phyloP scores from a whole-genome alignment of 768 basidiomycete species.

The Termitomyces sp. region DNA sequence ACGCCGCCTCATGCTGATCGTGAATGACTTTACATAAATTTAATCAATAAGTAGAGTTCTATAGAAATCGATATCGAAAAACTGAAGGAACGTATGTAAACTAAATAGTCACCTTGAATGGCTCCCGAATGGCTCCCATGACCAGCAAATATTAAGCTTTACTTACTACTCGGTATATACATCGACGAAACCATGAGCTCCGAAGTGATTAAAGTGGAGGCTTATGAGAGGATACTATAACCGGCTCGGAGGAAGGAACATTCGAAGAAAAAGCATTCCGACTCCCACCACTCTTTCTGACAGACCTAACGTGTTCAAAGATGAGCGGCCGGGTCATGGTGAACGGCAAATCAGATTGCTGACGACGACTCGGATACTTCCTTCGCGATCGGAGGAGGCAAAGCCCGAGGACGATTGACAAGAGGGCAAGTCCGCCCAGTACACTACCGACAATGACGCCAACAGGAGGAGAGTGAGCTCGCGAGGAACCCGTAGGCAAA shows the following conservation, averaged over 20 bases:
- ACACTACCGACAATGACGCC: neutral
- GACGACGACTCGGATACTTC: neutral
- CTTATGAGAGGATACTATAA: neutral
- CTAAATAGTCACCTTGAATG: too few species aligned
- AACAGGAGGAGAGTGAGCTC: neutral
- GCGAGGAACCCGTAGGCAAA: too few species aligned
- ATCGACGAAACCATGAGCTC: too few species aligned
- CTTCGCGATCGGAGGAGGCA: neutral
- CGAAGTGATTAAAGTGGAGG: neutral
- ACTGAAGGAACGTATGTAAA: too few species aligned
- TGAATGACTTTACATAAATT: too few species aligned
- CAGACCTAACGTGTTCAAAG: neutral
- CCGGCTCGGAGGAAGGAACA: neutral
- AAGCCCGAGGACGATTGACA: neutral
- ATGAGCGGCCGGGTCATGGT: neutral
- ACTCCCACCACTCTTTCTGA: neutral
- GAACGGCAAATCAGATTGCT: neutral
- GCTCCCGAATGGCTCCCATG: too few species aligned
- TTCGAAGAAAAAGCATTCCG: neutral
- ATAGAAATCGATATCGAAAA: too few species aligned
- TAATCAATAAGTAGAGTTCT: too few species aligned
- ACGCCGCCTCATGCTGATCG: slow-evolving; percentile 45
- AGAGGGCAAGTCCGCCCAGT: neutral
- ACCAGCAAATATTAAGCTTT: too few species aligned
- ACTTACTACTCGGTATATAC: too few species aligned